These are phyloP conservation scores for Emmonsiellopsis sp. DNA, from an alignment of 2,329 filamentous ascomycete genomes.

Conservation along the genomic window DNA sequence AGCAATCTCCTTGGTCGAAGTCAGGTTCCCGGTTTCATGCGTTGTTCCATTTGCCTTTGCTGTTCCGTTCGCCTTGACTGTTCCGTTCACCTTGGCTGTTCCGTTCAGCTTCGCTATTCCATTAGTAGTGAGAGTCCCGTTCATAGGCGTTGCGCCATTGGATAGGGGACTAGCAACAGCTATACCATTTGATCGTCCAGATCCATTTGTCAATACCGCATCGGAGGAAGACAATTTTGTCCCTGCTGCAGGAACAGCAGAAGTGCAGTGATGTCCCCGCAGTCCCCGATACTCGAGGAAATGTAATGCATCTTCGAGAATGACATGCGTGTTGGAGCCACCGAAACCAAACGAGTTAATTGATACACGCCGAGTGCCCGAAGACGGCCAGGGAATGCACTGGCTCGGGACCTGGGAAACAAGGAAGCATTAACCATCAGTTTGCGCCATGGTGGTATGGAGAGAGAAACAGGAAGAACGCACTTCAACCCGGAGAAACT, in stretches of 20 bases:
- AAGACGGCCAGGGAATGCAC: conserved; percentile 8
- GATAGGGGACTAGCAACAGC: background rate
- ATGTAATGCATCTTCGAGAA: conserved; percentile 9
- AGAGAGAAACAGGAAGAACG: conserved; percentile 1
- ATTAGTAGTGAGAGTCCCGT: background rate
- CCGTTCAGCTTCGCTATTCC: background rate
- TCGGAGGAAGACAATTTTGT: background rate
- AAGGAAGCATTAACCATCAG: background rate
- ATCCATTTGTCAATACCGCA: background rate
- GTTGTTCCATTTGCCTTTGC: background rate
- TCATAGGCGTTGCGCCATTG: background rate
- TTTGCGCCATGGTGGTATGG: background rate
- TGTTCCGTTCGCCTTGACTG: background rate
- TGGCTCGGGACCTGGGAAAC: conserved; percentile 2
- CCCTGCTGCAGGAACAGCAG: background rate
- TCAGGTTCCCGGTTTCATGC: background rate
- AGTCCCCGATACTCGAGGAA: conserved; percentile 5
- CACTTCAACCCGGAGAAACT: conserved; percentile 7
- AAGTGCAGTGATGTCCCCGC: conserved; percentile 1
- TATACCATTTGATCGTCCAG: background rate
- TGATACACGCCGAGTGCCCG: conserved; percentile 5
- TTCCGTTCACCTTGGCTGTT: background rate
- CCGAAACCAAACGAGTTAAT: conserved; percentile 15
- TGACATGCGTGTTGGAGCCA: conserved; percentile 16
- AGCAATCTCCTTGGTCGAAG: background rate